Conservation (phyloP, 352 stramenopile genomes). For the Lagenidium sp. region DNA sequence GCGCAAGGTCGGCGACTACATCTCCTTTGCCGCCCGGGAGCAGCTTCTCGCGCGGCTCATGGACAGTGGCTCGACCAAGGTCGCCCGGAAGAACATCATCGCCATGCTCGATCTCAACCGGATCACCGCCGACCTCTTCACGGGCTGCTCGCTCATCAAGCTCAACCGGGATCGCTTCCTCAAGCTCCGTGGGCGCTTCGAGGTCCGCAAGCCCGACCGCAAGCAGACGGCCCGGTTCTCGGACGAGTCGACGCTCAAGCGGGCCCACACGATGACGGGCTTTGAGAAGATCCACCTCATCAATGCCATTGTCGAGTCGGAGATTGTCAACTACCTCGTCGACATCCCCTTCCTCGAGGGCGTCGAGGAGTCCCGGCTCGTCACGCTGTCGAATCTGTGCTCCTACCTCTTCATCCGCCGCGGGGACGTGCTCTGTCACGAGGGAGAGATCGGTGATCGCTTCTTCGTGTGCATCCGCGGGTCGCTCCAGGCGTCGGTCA, state of each 20-base stretch:
- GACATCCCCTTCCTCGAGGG: constrained; percentile 60
- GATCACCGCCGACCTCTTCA: constrained; percentile 36
- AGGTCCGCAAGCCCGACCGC: constrained; percentile 9
- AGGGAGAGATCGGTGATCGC: constrained; percentile 46
- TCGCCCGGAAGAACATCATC: constrained; percentile 36
- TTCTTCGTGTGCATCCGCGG: constrained; percentile 73
- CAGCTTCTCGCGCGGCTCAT: constrained; percentile 37
- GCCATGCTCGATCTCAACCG: constrained; percentile 51
- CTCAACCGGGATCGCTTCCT: constrained; percentile 42
- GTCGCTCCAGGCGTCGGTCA: constrained; percentile 31
- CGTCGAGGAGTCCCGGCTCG: constrained; percentile 43
- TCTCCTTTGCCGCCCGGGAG: constrained; percentile 41
- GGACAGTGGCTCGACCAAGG: constrained; percentile 6
- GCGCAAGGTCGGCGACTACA: constrained; percentile 41
- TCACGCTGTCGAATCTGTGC: constrained; percentile 58
- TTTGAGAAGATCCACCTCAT: constrained; percentile 59
- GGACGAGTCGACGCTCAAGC: constrained; percentile 10
- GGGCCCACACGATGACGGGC: constrained; percentile 18
- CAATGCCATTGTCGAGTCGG: constrained; percentile 51
- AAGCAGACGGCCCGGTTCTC: constrained; percentile 55
- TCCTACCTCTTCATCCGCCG: constrained; percentile 49
- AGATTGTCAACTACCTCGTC: constrained; percentile 55
- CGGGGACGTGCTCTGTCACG: constrained; percentile 37
- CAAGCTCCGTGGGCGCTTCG: constrained; percentile 24
- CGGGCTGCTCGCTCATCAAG: constrained; percentile 49